Conservation (phyloP, 2,329 filamentous ascomycete genomes). For the Claviceps arundinis region DNA sequence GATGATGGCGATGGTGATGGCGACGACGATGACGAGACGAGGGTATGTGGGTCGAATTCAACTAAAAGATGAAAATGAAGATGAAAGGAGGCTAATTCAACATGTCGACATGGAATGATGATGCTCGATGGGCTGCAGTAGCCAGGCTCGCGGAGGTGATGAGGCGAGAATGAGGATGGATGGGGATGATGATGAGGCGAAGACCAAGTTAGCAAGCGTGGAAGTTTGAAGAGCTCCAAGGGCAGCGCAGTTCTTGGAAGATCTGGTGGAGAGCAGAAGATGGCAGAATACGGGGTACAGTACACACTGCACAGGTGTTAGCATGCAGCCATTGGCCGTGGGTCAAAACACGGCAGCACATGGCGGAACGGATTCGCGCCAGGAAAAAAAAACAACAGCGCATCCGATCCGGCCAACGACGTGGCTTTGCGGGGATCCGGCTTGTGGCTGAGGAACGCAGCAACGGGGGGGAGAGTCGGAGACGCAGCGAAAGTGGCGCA, state of each 20-base stretch:
- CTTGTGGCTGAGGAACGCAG: no score
- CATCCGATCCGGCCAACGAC: neutral
- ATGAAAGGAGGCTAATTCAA: slow-evolving; percentile 3
- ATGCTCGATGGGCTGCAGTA: slow-evolving; percentile 3
- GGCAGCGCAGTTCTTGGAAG: slow-evolving; percentile 5
- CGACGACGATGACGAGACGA: no score
- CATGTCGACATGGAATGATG: slow-evolving; percentile 6
- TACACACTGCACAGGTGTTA: slow-evolving; percentile 1
- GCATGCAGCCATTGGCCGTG: slow-evolving; percentile 16
- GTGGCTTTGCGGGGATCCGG: no score
- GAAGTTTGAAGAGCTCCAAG: neutral
- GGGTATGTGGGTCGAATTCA: no score
- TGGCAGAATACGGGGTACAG: neutral
- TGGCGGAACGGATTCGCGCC: slow-evolving; percentile 5
- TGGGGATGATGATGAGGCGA: neutral
- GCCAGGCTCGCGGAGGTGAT: neutral
- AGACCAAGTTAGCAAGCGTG: neutral
- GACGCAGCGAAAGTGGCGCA: no score
- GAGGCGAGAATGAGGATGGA: neutral
- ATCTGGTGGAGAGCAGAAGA: slow-evolving; percentile 9
- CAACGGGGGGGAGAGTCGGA: no score
- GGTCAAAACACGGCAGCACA: slow-evolving; percentile 11
- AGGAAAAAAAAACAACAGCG: slow-evolving; percentile 1
- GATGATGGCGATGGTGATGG: neutral
- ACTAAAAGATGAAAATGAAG: neutral